Base-by-base conservation (phyloP, 768 basidiomycete species). In the Lentinus brumalis region DNA sequence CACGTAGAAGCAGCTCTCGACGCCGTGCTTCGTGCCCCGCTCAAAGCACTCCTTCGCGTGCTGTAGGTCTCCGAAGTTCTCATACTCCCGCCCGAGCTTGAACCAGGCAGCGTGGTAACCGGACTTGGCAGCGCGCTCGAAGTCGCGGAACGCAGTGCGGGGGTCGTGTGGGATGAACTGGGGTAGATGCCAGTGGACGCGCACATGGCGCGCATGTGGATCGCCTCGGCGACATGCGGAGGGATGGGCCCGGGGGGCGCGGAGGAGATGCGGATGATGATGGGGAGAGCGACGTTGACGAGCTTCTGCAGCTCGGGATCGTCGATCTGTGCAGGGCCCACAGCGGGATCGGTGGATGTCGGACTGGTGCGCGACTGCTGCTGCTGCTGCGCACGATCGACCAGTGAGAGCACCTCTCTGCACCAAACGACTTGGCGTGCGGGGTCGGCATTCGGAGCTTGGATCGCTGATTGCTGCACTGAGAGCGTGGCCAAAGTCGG, bases 81-180 rank as follows among this genome's bases (percentile, higher is more conserved):
- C 96, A 69, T 98, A 97, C 62, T 96, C 96, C 16, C 94, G 78
- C 0, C 93, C 96, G 0, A 98, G 81, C 29, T 88, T 82, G 76
- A 95, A 97, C 96, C 96, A 98, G 0, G 92, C 92, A n/a, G 83
- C 76, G 3, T 80, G 76, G 64, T 86, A 89, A 0, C 96, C 95
- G 0, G 81, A 84, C 29, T 91, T 79, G 0, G 94, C 96, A 2
- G 92, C 86, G 1, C 79, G 76, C 71, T 98, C 96, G 68, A 91
- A 97, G 69, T 95, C 94, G 26, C 92, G 81, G 76, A 98, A 98
- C 1, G 96, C 94, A 7, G 80, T 69, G 5, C 92, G 81, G 2
- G 89, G 88, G 68, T 91, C 91, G 59, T 83, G 84, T 0, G 78
- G 78, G 21, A 91, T 67, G 61, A 83, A 78, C 11, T 85, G 81